A percentile compares a stretch with the other conserved stretches of the same genome.
Conservation (phyloP, 306 rosid species). For the Acacia crassicarpa region DNA sequence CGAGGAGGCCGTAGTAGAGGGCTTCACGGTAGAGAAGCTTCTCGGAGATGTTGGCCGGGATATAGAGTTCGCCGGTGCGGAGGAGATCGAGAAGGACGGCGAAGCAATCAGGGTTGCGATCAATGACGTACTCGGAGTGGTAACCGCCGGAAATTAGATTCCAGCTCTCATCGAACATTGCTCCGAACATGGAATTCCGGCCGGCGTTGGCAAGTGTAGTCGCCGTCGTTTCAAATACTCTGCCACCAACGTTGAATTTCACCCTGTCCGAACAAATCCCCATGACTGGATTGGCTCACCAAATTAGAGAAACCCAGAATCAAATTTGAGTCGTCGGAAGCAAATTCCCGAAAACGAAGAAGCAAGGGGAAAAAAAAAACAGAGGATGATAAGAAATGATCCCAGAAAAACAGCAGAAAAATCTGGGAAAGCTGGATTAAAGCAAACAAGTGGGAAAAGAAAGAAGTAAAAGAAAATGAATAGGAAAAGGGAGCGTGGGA, state of each 20-base stretch:
- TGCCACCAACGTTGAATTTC: slow-evolving; percentile 68
- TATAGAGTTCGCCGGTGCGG: slow-evolving; percentile 47
- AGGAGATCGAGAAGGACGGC: slow-evolving; percentile 68
- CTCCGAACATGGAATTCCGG: slow-evolving; percentile 63
- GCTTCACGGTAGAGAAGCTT: slow-evolving; percentile 63
- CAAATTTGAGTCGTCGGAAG: not conserved
- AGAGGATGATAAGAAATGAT: slow-evolving; percentile 1
- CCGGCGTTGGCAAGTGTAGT: slow-evolving; percentile 75
- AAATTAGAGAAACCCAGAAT: slow-evolving; percentile 30
- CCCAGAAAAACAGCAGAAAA: slow-evolving; percentile 12
- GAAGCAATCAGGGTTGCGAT: slow-evolving; percentile 69
- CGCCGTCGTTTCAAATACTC: slow-evolving; percentile 60
- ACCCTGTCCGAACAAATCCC: slow-evolving; percentile 52
- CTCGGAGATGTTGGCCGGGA: slow-evolving; percentile 46
- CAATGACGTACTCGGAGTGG: slow-evolving; percentile 49
- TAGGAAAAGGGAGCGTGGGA: not conserved
- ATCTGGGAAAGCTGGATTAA: not conserved
- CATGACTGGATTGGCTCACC: slow-evolving; percentile 37
- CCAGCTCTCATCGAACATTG: slow-evolving; percentile 64
- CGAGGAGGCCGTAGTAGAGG: slow-evolving; percentile 55
- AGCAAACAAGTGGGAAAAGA: not conserved
- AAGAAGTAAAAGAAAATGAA: not conserved
- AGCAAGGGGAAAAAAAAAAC: slow-evolving; percentile 11
- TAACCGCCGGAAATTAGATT: slow-evolving; percentile 6
- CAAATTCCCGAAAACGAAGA: not conserved